These are phyloP conservation scores for Cymbomonas tetramitiformis DNA, from an alignment of 139 green algal genomes.

Conservation along the genomic window DNA sequence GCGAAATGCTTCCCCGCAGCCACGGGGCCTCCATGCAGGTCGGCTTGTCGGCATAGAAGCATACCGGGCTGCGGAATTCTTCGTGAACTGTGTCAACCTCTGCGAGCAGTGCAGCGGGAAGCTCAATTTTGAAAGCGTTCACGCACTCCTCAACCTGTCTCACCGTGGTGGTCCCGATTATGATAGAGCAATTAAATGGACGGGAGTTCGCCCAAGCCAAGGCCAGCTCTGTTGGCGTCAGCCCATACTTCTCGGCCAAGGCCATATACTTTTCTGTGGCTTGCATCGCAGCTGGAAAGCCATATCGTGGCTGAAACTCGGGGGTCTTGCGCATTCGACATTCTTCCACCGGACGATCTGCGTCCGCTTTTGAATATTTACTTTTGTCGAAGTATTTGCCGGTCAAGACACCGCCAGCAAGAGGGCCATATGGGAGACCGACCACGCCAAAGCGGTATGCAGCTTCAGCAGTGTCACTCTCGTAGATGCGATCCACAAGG, in stretches of 20 bases:
- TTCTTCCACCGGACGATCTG: not conserved
- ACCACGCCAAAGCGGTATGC: constrained; percentile 19
- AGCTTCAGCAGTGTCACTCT: constrained; percentile 38
- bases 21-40: too few relatives aligned
- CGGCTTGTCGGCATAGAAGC: not conserved
- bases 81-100: constrained; percentile 42
- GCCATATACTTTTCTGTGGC: not conserved
- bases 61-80: constrained; percentile 35
- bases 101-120: constrained; percentile 34
- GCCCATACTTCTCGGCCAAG: not conserved
- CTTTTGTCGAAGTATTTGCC: constrained; percentile 15
- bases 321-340: not conserved
- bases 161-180: constrained; percentile 38
- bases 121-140: constrained; percentile 18
- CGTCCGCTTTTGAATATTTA: too few relatives aligned
- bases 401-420: constrained; percentile 14
- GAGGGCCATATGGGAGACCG: constrained; percentile 2
- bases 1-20: too few relatives aligned
- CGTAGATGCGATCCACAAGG: constrained; percentile 28
- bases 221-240: constrained; percentile 38
- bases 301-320: constrained; percentile 27
- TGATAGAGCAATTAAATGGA: constrained; percentile 27
- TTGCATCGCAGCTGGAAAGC: constrained; percentile 36
- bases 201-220: constrained; percentile 40
- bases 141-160: constrained; percentile 43